phyloP scores from a whole-genome alignment of 1,284 basidiomycete genomes.

The Cystobasidium slooffiae region DNA sequence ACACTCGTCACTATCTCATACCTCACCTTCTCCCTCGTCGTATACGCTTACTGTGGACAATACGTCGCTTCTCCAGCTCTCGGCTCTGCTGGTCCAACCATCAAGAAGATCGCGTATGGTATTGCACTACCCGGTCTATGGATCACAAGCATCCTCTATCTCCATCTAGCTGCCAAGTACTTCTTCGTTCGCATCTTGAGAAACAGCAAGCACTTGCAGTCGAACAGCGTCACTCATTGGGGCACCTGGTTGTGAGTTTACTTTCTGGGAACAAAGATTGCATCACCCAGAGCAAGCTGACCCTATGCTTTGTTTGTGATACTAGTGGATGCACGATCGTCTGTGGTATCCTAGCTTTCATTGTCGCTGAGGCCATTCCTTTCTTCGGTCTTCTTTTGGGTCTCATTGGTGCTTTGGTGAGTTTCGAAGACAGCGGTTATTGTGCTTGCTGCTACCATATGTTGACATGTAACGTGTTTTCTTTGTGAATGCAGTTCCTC shows the following conservation, averaged over 20 bases:
- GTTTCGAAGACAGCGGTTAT: too few relatives aligned
- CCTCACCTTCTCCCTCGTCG: constrained; percentile 48
- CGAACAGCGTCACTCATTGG: constrained; percentile 67
- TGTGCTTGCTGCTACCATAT: constrained; percentile 1
- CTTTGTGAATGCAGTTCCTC: constrained; percentile 42
- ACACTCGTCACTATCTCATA: constrained; percentile 51
- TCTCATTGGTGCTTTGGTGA: constrained; percentile 59
- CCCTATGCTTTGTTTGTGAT: neutral
- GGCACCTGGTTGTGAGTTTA: constrained; percentile 62
- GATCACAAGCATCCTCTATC: constrained; percentile 53
- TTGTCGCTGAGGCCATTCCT: constrained; percentile 65
- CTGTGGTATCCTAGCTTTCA: constrained; percentile 40
- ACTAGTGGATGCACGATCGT: neutral
- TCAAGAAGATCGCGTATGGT: constrained; percentile 58
- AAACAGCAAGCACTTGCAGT: constrained; percentile 65
- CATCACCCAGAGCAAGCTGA: constrained; percentile 48
- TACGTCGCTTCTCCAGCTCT: constrained; percentile 59
- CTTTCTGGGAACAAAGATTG: constrained; percentile 60
- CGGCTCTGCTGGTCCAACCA: constrained; percentile 57
- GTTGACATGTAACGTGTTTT: constrained; percentile 46
- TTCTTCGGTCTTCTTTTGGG: constrained; percentile 64
- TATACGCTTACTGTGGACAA: constrained; percentile 54
- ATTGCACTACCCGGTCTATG: constrained; percentile 56
- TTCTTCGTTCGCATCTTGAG: constrained; percentile 68
- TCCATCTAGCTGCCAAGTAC: constrained; percentile 66